Evolutionary conservation across 176 grass and related monocot genomes (phyloP).

Genomic region (Eleusine indica): DNA sequence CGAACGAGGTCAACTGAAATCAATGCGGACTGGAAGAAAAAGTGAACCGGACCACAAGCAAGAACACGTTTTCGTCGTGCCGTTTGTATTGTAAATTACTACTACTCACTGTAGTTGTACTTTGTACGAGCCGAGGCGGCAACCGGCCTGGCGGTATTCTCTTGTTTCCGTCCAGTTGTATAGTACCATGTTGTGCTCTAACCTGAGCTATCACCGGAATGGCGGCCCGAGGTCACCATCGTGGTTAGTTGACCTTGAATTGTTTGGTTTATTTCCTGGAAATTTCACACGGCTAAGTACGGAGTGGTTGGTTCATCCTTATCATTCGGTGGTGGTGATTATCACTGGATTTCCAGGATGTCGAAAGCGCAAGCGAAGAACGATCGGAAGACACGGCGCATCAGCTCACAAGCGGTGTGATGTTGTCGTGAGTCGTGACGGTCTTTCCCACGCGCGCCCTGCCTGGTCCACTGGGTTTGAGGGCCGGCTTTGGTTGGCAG

Average conservation of each 20-base stretch:
- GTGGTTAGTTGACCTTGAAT: background rate
- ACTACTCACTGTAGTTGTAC: background rate
- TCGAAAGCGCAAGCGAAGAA: background rate
- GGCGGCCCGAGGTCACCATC: background rate
- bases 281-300: background rate
- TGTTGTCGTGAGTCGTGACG: no score
- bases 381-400: no score
- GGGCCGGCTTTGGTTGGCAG: no score
- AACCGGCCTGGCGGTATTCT: no score
- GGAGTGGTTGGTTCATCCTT: background rate
- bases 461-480: no score
- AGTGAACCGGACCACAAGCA: background rate
- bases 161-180: no score
- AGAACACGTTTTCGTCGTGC: background rate
- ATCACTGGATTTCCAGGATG: background rate
- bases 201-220: background rate
- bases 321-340: no score
- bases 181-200: background rate
- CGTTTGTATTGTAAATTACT: background rate
- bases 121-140: background rate
- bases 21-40: background rate
- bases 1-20: background rate
- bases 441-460: no score
- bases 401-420: no score
- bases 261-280: background rate